Base-by-base conservation (phyloP, 2,329 filamentous ascomycete species). In the Fonsecaea monophora region DNA sequence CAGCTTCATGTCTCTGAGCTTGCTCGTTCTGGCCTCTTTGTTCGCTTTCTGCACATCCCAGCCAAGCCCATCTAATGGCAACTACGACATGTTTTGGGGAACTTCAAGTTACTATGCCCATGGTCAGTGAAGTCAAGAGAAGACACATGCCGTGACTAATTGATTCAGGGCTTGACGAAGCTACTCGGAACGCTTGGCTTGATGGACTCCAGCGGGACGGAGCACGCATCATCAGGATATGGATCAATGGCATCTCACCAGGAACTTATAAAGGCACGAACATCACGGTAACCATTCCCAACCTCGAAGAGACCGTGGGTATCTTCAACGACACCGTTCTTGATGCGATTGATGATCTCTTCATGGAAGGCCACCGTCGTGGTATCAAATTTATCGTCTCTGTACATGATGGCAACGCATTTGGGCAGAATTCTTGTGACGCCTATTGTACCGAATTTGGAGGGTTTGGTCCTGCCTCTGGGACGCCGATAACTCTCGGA, bases 71-170 rank as follows among this genome's bases (percentile, higher is more conserved):
- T 50, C 58, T 9, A 60, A 60, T 53, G 42, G 25, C 8, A 60
- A 42, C 21, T 53, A 60, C 30, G 58, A 60, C 42, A 60, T 60
- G 58, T 60, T 60, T n/a, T 60, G 58, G 58, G 58, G 58, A n/a
- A 60, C 58, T 34, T 60, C 58, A 34, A 60, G 58, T 18, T 60
- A 60, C 6, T 60, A 60, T 53, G 58, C 58, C 10, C 58, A 60
- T 25, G 58, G 58, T 60, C n/a, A 37, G 58, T 60, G 13, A 48
- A 3, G 12, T 34, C 4, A 13, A 34, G 12, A 4, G 12, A 21
- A 42, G 25, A n/a, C 8, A 53, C 18, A 32, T 30, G 8, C 18
- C 25, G 5, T 21, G 15, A 10, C 58, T 53, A 7, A 60, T 25
- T 21, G 18, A 10, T 32, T 12, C 58, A 60, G 58, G 58, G 8